Conservation (phyloP, 352 stramenopile species). For the Phytophthora megakarya region DNA sequence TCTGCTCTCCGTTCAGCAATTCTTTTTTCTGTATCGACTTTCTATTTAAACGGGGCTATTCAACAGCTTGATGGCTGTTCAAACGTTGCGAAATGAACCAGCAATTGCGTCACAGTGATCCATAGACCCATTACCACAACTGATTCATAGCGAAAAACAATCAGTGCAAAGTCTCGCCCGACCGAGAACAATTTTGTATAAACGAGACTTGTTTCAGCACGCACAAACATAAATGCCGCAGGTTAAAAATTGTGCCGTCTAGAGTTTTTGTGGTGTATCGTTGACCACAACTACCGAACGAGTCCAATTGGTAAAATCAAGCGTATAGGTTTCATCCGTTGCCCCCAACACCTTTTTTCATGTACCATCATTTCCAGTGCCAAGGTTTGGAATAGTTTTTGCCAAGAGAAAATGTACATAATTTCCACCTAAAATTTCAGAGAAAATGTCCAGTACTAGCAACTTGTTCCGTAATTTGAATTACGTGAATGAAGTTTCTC, state of each 20-base stretch:
- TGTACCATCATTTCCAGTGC: not conserved
- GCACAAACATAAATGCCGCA: constrained; percentile 13
- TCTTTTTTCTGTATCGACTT: not conserved
- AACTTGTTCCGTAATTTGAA: not conserved
- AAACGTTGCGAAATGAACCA: not conserved
- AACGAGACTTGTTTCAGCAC: constrained; percentile 1
- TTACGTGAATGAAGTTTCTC: no score
- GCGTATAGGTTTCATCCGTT: constrained; percentile 17
- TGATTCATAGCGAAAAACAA: not conserved
- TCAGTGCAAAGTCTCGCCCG: not conserved
- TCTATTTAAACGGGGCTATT: not conserved
- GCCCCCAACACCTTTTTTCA: not conserved
- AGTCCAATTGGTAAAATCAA: constrained; percentile 13
- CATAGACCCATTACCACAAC: not conserved
- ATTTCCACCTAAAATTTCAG: not conserved
- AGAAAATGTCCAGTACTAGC: not conserved
- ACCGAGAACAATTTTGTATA: not conserved
- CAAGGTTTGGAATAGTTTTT: no score
- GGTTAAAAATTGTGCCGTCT: constrained; percentile 17
- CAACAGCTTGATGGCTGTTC: not conserved
- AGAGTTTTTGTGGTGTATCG: constrained; percentile 2
- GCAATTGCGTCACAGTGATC: not conserved
- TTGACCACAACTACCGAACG: constrained; percentile 7
- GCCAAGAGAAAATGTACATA: not conserved
- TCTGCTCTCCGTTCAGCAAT: no score